Evolutionary conservation across 164 flowering plant genomes (phyloP), one percentile per base, ranked within the genome.

Genomic region (Stephania yunnanensis): DNA sequence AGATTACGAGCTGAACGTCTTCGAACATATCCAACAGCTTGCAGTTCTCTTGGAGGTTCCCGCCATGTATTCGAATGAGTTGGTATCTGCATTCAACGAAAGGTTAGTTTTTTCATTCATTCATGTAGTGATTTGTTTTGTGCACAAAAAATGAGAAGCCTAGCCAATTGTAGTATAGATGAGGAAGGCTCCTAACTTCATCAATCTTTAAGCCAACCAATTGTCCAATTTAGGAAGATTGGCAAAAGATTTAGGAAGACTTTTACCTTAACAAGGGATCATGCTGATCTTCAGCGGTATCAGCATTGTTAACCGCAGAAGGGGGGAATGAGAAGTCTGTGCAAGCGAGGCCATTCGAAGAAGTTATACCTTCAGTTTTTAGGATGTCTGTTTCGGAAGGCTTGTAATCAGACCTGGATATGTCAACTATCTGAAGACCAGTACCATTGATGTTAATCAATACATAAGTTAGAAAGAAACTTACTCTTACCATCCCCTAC

Each of bases 11-110:
- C 25, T 91, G 85, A 70, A 90, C 90, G 76, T 92, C 99, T 84
- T 96, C 99, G 82, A 96, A 93, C 97, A 92, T 94, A 81, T 94
- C 93, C 50, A 94, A 77, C 99, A 97, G 91, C 84, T 96, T 96
- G 85, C 95, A 90, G 79, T 87, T 94, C 78, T 90, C 97, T 53
- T 90, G 92, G 48, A 92, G 85, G 65, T 92, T 89, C 81, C 86
- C 87, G 13, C 93, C 86, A 69, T 86, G 95, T 22, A 94, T 86
- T 80, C 94, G 86, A 10, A 95, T 87, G 25, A 96, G 88, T 77
- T 96, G 97, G 79, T 88, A 96, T 82, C 99, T 96, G 84, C 36
- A 52, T 63, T 31, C 72, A 75, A 13, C 75, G 72, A 68, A 31
- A 44, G 61, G 55, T 36, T 36, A 36, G 42, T 36, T 4, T 2